Percentiles rank a stretch among this genome's conserved stretches.
Evolutionary conservation across 371 early-diverging fungal species (phyloP).

Genomic region (Syncephalis plumigaleata): DNA sequence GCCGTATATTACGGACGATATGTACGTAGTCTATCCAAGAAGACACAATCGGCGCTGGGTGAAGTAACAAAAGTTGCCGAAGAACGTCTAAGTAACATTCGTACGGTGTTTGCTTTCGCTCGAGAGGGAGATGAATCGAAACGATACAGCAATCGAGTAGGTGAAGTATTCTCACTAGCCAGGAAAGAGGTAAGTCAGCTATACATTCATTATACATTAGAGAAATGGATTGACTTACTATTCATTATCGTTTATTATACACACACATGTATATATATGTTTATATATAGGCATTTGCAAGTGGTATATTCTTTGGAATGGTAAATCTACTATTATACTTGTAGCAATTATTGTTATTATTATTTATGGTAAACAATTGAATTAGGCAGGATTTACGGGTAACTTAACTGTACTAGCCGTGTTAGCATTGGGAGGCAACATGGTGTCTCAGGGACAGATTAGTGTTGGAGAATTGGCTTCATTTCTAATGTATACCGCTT

Average conservation of each 20-base stretch:
- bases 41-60: conserved; percentile 52
- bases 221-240: too few species aligned
- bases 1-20: conserved; percentile 56
- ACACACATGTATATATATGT: too few species aligned
- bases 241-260: too few species aligned
- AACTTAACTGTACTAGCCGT: conserved; percentile 58
- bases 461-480: conserved; percentile 64
- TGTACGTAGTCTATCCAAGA: conserved; percentile 36
- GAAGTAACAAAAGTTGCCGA: conserved; percentile 59
- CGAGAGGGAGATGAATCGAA: conserved; percentile 36
- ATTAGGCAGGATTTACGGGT: conserved; percentile 43
- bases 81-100: conserved; percentile 47
- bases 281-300: conserved; percentile 21
- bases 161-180: conserved; percentile 38
- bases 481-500: conserved; percentile 69
- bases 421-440: conserved; percentile 51
- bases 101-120: conserved; percentile 64
- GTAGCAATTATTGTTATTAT: too few species aligned
- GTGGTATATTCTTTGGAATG: conserved; percentile 56
- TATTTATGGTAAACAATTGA: not conserved
- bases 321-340: too few species aligned
- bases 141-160: conserved; percentile 28
- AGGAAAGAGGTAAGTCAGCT: conserved; percentile 23
- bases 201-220: too few species aligned
- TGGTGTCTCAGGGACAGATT: conserved; percentile 49